Evolutionary conservation across 2,329 filamentous ascomycete genomes (phyloP).

Genomic region (Trichocomaceae sp.): DNA sequence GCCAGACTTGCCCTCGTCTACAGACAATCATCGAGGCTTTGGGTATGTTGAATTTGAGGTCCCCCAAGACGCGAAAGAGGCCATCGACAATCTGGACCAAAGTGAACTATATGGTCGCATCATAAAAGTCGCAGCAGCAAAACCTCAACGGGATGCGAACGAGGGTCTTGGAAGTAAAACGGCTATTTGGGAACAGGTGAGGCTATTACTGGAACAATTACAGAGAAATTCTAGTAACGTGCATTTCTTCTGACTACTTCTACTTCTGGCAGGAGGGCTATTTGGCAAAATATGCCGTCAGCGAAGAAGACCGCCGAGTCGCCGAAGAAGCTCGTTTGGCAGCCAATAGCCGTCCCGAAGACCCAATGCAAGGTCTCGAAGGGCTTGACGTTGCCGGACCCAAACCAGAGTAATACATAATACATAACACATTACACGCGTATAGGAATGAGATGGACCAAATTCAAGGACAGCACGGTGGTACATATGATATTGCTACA

Average conservation of each 20-base stretch:
- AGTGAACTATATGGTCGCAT: constrained; percentile 88
- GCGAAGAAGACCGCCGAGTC: constrained; percentile 66
- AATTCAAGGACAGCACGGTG: constrained; percentile 18
- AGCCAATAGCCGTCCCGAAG: constrained; percentile 54
- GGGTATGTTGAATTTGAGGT: constrained; percentile 94
- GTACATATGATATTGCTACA: constrained; percentile 14
- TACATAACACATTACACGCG: no score
- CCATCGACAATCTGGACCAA: constrained; percentile 99
- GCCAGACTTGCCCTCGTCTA: constrained; percentile 71
- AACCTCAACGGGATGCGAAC: constrained; percentile 79
- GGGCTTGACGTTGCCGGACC: constrained; percentile 91
- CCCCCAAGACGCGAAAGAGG: constrained; percentile 78
- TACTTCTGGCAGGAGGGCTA: constrained; percentile 89
- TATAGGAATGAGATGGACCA: constrained; percentile 5
- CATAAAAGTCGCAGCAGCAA: constrained; percentile 86
- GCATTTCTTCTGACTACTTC: constrained; percentile 11
- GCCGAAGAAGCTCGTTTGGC: constrained; percentile 49
- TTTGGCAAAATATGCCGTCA: constrained; percentile 78
- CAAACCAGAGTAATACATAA: constrained; percentile 57
- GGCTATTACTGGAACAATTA: constrained; percentile 20
- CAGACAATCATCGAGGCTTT: constrained; percentile 80
- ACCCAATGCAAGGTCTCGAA: constrained; percentile 95
- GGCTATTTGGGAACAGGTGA: constrained; percentile 93
- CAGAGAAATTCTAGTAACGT: neutral
- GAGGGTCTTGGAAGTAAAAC: constrained; percentile 89